phyloP scores from a whole-genome alignment of 2,329 filamentous ascomycete species.

The Colletotrichum caudatum region DNA sequence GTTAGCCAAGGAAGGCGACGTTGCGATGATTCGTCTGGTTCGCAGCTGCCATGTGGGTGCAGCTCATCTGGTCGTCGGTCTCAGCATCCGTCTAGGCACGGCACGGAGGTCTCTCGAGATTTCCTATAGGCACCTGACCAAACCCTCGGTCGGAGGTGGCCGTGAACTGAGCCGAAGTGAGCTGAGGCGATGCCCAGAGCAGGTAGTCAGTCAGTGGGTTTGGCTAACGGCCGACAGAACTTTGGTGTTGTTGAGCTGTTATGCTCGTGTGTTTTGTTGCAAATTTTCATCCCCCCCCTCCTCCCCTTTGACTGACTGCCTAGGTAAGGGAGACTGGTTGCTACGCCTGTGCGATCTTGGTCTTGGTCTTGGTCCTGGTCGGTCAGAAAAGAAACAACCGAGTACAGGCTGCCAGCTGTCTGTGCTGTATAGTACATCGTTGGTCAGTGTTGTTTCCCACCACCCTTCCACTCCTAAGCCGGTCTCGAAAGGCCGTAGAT shows the following conservation, averaged over 20 bases:
- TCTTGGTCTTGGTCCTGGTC: neutral
- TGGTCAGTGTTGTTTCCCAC: neutral
- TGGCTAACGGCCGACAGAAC: neutral
- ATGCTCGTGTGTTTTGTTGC: neutral
- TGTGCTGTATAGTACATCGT: neutral
- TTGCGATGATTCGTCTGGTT: constrained; percentile 40
- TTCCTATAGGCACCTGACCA: constrained; percentile 11
- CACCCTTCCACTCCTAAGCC: neutral
- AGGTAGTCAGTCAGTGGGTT: neutral
- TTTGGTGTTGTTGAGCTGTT: neutral
- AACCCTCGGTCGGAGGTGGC: constrained; percentile 19
- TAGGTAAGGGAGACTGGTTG: neutral
- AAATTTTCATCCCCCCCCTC: no score
- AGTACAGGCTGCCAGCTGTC: neutral
- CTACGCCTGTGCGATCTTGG: constrained; percentile 1
- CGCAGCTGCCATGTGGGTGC: constrained; percentile 26
- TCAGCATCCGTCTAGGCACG: constrained; percentile 3
- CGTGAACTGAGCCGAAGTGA: constrained; percentile 6
- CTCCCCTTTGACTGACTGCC: neutral
- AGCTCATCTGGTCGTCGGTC: constrained; percentile 31
- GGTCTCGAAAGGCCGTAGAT: neutral
- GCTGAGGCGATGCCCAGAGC: neutral
- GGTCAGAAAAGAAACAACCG: neutral
- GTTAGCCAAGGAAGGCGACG: constrained; percentile 11
- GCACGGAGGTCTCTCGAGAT: no score